Evolutionary conservation across 2,329 filamentous ascomycete species (phyloP), one percentile per base, ranked within the genome.

Genomic region (Stachybotrys chlorohalonatus): DNA sequence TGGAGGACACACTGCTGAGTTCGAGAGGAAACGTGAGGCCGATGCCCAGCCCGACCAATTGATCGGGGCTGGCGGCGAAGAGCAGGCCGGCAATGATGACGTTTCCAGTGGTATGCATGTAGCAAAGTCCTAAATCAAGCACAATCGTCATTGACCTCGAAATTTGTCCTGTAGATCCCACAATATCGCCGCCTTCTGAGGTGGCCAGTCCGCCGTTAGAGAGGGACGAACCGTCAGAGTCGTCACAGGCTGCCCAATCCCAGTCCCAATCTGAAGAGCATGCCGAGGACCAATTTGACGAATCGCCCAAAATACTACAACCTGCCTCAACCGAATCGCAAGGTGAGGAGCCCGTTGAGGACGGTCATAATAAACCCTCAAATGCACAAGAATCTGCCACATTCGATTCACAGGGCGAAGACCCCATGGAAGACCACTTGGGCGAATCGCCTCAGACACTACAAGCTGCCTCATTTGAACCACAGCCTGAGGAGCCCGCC

Each of bases 231-330:
- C 62, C 69, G 8, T 66, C 67, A 49, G 60, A 59, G 36, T 58
- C 64, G 54, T 48, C 47, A 45, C 47, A 32, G 58, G 24, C 24
- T 24, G 24, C 24, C 24, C 4, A 2, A 24, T 24, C 24, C 30
- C 63, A 55, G 3, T 54, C 59, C 7, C 60, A 66, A 39, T 73
- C 71, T 62, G 68, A 66, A 47, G 66, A 68, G 30, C 67, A 65
- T 47, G 69, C 67, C 32, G 76, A 79, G 59, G 78, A 83, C 62
- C 81, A 84, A 57, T 80, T 82, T 69, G 81, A 85, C 65, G 81
- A 83, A 24, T 24, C 24, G 24, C 24, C 24, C 24, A 24, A 24
- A 24, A 4, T 24, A 24, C 24, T 24, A 24, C 24, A 24, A 24
- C 24, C 24, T 24, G 24, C 24, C 24, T 24, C 24, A 24, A 24